These are phyloP conservation scores for Solanum chilense DNA, from an alignment of 257 asterid species.

Conservation along the genomic window DNA sequence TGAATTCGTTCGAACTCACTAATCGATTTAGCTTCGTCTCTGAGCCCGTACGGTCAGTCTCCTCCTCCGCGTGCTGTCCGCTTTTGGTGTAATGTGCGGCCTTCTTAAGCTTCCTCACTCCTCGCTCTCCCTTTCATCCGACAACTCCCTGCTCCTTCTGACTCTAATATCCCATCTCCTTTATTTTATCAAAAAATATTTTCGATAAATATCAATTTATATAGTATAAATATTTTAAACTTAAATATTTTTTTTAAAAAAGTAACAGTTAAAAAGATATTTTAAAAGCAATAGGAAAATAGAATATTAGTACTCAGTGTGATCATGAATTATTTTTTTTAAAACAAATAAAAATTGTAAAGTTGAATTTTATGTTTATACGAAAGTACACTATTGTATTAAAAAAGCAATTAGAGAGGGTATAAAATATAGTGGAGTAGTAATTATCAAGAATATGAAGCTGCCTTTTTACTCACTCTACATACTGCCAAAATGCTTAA, in stretches of 20 bases:
- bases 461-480: background rate
- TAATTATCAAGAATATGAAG: background rate
- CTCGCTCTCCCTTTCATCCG: slow-evolving; percentile 11
- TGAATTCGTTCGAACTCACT: too few relatives aligned
- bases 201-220: too few relatives aligned
- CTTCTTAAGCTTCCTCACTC: slow-evolving; percentile 5
- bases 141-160: slow-evolving; percentile 14
- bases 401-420: too few relatives aligned
- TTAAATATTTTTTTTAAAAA: too few relatives aligned
- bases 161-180: background rate
- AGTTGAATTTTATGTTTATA: background rate
- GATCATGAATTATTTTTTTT: background rate
- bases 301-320: background rate
- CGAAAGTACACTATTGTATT: background rate
- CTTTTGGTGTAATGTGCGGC: slow-evolving; percentile 28
- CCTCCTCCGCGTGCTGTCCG: slow-evolving; percentile 30
- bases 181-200: too few relatives aligned
- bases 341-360: background rate
- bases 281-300: too few relatives aligned
- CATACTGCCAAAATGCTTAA: background rate
- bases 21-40: background rate
- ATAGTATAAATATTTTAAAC: too few relatives aligned
- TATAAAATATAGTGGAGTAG: background rate
- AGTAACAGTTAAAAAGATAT: too few relatives aligned
- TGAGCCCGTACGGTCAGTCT: background rate